Base-by-base conservation (phyloP, 1,284 basidiomycete genomes). In the Austroboletus niveus region DNA sequence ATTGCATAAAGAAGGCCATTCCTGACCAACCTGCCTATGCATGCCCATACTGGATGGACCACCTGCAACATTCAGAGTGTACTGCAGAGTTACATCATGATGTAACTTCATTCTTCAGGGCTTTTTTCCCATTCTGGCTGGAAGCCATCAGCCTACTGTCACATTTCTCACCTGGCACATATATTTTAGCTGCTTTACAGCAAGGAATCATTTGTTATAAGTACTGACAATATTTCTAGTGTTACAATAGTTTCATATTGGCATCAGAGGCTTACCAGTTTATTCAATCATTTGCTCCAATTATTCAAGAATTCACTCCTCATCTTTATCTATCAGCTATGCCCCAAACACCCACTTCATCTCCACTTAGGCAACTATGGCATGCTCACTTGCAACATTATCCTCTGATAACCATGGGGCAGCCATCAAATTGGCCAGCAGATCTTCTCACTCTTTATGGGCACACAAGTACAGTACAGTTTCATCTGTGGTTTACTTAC, bases 31-130 rank as follows among this genome's bases (percentile, higher is more conserved):
- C 53, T 1, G 27, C 39, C 12, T 50, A 50, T 22, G 22, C 42
- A 12, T 50, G 48, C 22, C 30, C 24, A n/a, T 51, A 36, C n/a
- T 53, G 46, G 46, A 45, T 53, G 42, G 1, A 42, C 7, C 51
- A 54, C 12, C 8, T 54, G 12, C 38, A 38, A 10, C 6, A 30
- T 42, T 15, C n/a, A 8, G 20, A 31, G 1, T 42, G 34, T 30
- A 39, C 46, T 3, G 29, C 38, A 14, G 46, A 45, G 2, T 8
- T 54, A 5, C 10, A 42, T 11, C 3, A 48, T 32, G 17, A 47
- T 2, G 20, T 51, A 1, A 41, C 38, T 2, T 4, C 3, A 5
- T 51, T 51, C 20, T 46, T 51, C 27, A 41, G 35, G 8, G 22
- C 14, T 1, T 51, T 20, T 20, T 22, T 43, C 4, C 29, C 29